phyloP scores from a whole-genome alignment of 306 rosid genomes.

The Mimosa pudica region DNA sequence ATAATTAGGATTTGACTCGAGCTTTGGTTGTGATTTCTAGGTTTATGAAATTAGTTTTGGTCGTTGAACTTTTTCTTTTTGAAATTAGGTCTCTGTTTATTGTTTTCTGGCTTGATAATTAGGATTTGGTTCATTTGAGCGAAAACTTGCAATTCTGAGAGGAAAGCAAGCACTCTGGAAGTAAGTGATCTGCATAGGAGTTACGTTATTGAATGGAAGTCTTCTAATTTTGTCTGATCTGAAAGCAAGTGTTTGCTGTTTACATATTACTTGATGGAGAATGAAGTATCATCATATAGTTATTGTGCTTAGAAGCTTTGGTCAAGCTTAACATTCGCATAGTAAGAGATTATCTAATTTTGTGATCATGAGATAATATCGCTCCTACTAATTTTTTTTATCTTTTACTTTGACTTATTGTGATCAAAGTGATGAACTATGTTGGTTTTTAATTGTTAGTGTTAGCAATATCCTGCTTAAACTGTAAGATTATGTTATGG shows the following conservation, averaged over 20 bases:
- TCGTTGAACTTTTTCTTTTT: too few species aligned
- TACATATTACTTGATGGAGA: conserved; percentile 3
- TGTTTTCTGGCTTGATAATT: too few species aligned
- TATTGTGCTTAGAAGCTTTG: background rate
- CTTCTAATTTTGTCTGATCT: background rate
- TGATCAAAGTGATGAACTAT: too few species aligned
- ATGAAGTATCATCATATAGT: background rate
- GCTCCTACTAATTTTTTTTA: too few species aligned
- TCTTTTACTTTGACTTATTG: too few species aligned
- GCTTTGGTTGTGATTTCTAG: too few species aligned
- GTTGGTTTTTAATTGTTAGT: too few species aligned
- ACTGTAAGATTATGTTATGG: conserved; percentile 91
- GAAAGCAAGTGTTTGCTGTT: background rate
- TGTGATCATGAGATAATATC: too few species aligned
- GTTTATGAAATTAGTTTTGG: too few species aligned
- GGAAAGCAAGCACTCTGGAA: conserved; percentile 57
- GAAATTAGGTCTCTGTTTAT: too few species aligned
- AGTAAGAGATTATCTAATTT: too few species aligned
- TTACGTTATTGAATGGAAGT: background rate
- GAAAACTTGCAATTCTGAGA: conserved; percentile 86
- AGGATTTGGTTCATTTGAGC: conserved; percentile 92
- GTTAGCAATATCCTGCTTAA: conserved; percentile 88
- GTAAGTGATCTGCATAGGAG: conserved; percentile 46
- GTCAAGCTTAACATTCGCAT: background rate
- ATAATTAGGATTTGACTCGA: too few species aligned